Base-by-base conservation (phyloP, 805 yeast genomes). In the Phaffomyces thermotolerans region DNA sequence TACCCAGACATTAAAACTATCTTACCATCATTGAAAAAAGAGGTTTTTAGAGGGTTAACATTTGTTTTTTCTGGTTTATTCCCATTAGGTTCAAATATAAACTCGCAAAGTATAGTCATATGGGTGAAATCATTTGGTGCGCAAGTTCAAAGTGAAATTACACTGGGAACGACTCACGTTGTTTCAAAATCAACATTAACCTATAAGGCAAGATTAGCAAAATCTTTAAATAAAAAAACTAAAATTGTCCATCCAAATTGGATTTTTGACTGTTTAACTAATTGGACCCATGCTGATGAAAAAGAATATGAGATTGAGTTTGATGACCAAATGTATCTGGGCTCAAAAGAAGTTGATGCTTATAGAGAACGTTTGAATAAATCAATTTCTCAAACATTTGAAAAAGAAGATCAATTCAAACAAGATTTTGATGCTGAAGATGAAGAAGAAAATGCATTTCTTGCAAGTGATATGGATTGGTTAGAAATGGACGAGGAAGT, bases 121-220 rank as follows among this genome's bases (percentile, higher is more conserved):
- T 91, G 98, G 97, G 85, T 91, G 12, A 75, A 76, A 40, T 86
- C 90, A 43, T 91, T 91, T 70, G 99, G 99, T 1, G 97, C 96
- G 0, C 70, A 70, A 3, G 89, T 91, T 8, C 83, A 83, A 1
- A 69, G 79, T 4, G 89, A 86, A 45, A 80, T 84, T 22, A 71
- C 75, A 37, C 76, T 78, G 15, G 67, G 76, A 1, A 90, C 95
- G 3, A 93, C 98, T 0, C 99, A 91, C 62, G 84, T 91, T 3
- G 81, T 91, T 15, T 86, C 96, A 35, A 76, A 81, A 46, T 81
- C 81, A 41, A 79, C 89, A 1, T 80, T 81, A 17, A 93, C 99
- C 0, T 75, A 78, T 54, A 91, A 91, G 60, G 96, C 90, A 9
- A 73, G 90, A 37, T 73, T 83, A 29, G 97, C 96, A 0, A 77